Conservation (phyloP, 2,329 filamentous ascomycete genomes). For the Fusarium citri region DNA sequence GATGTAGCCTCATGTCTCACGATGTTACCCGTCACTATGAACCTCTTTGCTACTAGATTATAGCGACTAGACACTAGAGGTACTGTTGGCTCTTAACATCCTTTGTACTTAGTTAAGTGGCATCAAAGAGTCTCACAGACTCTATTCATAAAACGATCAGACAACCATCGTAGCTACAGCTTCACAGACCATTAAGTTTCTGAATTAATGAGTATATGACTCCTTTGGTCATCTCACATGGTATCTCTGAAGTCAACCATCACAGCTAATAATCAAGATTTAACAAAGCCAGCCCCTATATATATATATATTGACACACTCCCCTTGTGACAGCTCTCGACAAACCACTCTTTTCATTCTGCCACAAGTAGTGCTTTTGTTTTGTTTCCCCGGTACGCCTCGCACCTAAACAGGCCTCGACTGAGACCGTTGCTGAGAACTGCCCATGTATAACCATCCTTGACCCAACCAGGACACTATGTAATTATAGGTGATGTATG, state of each 20-base stretch:
- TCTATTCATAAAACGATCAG: not conserved
- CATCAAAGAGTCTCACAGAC: no score
- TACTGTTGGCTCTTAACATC: not conserved
- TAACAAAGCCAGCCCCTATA: not conserved
- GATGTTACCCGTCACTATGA: not conserved
- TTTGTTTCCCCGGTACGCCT: conserved; percentile 34
- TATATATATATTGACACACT: not conserved
- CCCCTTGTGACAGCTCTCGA: not conserved
- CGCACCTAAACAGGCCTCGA: conserved; percentile 14
- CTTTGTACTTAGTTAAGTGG: not conserved
- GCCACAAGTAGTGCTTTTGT: conserved; percentile 14
- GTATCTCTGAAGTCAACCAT: not conserved
- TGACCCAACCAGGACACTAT: not conserved
- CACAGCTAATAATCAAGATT: not conserved
- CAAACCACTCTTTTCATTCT: conserved; percentile 2
- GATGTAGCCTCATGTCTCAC: not conserved
- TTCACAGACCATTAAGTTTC: not conserved
- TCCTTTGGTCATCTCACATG: not conserved
- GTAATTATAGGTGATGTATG: conserved; percentile 12
- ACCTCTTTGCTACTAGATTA: not conserved
- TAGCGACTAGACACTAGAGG: not conserved
- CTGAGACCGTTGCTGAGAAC: conserved; percentile 10
- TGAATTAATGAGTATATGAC: not conserved
- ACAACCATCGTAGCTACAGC: not conserved
- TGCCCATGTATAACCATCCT: conserved; percentile 3